A percentile compares a stretch with the other conserved stretches of the same genome.
Conservation (phyloP, 2,329 filamentous ascomycete genomes). For the Aspergillus latus region DNA sequence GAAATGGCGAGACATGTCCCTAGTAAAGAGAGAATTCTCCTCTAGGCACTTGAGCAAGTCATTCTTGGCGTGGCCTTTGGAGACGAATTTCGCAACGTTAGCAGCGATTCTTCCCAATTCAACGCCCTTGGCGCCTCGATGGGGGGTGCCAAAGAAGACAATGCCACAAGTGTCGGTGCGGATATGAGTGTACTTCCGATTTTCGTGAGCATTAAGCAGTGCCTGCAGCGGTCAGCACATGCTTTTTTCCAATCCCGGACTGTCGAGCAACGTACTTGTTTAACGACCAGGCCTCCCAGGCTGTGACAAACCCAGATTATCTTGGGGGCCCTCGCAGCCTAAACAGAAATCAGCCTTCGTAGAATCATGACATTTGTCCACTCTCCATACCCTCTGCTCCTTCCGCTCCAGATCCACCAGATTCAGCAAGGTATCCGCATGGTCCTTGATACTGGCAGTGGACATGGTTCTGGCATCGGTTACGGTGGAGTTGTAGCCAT, state of each 20-base stretch:
- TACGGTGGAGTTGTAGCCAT: conserved; percentile 35
- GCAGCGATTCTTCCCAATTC: conserved; percentile 36
- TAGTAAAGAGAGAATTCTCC: conserved; percentile 33
- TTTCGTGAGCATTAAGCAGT: conserved; percentile 36
- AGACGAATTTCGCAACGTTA: conserved; percentile 34
- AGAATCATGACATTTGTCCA: background rate
- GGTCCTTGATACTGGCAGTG: conserved; percentile 35
- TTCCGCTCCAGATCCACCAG: conserved; percentile 32
- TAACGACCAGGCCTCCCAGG: conserved; percentile 33
- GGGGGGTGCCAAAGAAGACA: conserved; percentile 38
- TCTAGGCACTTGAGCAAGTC: conserved; percentile 31
- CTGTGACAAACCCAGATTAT: conserved; percentile 36
- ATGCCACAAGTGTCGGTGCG: conserved; percentile 34
- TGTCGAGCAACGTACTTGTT: conserved; percentile 24
- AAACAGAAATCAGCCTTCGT: background rate
- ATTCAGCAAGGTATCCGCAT: conserved; percentile 36
- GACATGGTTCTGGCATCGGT: conserved; percentile 35
- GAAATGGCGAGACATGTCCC: conserved; percentile 35
- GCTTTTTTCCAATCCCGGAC: background rate
- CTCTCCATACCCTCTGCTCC: conserved; percentile 23
- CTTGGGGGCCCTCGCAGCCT: conserved; percentile 27
- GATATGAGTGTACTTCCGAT: conserved; percentile 35
- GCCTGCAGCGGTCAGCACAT: conserved; percentile 21
- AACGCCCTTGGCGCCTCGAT: conserved; percentile 34
- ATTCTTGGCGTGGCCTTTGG: conserved; percentile 33